These are phyloP conservation scores for Penstemon newberryi DNA, from an alignment of 257 asterid species.

Conservation along the genomic window DNA sequence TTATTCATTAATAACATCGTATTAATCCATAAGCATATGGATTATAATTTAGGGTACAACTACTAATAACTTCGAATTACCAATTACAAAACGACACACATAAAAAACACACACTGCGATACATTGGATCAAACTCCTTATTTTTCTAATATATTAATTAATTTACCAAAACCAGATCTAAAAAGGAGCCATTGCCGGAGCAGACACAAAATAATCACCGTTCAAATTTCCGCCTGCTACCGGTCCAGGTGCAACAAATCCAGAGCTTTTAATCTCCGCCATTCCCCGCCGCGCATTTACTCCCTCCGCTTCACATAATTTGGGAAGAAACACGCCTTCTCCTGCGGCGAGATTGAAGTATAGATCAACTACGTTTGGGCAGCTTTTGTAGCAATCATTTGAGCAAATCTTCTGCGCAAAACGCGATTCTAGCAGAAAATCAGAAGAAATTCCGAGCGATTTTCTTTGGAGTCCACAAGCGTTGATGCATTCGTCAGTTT, in stretches of 20 bases:
- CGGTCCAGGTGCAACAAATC: constrained; percentile 50
- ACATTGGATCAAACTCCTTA: not conserved
- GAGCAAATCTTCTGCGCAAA: constrained; percentile 69
- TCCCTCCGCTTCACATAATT: constrained; percentile 50
- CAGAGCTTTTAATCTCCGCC: constrained; percentile 68
- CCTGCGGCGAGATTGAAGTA: constrained; percentile 87
- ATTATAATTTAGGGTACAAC: too few relatives aligned
- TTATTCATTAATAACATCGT: too few relatives aligned
- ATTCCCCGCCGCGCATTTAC: constrained; percentile 51
- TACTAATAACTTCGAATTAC: too few relatives aligned
- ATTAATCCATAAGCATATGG: not conserved
- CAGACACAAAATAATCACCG: constrained; percentile 17
- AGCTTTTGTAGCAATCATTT: constrained; percentile 45
- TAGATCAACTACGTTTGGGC: constrained; percentile 75
- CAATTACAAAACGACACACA: not conserved
- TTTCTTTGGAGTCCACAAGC: constrained; percentile 65
- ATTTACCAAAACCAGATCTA: constrained; percentile 5
- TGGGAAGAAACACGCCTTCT: constrained; percentile 80
- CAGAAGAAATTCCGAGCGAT: constrained; percentile 81
- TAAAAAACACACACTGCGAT: not conserved
- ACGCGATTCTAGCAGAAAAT: constrained; percentile 55
- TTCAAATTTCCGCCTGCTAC: not conserved
- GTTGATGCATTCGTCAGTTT: constrained; percentile 56
- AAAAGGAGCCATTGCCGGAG: constrained; percentile 47
- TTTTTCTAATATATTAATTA: not conserved